phyloP scores from a whole-genome alignment of 805 yeast genomes.

The Maudiozyma turicensis region DNA sequence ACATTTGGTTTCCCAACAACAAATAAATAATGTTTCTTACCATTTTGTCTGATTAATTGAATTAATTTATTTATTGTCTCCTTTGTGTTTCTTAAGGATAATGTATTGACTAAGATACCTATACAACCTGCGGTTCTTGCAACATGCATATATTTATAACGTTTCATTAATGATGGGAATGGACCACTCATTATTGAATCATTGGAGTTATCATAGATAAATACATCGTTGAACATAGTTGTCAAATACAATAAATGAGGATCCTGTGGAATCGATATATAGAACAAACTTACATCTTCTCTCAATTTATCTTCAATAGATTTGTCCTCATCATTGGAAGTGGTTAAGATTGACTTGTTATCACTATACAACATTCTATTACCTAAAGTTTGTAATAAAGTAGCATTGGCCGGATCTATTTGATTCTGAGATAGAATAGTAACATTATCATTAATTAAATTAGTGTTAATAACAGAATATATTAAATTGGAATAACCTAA shows the following conservation, averaged over 20 bases:
- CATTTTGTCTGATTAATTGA: conserved; percentile 56
- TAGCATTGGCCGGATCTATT: neutral
- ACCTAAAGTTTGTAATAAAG: conserved; percentile 26
- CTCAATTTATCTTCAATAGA: conserved; percentile 17
- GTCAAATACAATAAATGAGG: conserved; percentile 70
- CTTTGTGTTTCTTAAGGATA: conserved; percentile 69
- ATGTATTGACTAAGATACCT: conserved; percentile 83
- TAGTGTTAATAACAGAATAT: conserved; percentile 33
- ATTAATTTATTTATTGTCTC: conserved; percentile 53
- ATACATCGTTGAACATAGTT: conserved; percentile 52
- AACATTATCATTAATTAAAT: conserved; percentile 26
- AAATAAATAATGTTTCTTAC: conserved; percentile 85
- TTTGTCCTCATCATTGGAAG: conserved; percentile 7
- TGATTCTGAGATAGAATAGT: conserved; percentile 24
- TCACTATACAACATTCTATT: conserved; percentile 22
- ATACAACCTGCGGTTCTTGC: conserved; percentile 89
- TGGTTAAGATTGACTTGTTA: neutral
- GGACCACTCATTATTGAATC: conserved; percentile 42
- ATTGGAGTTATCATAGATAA: conserved; percentile 38
- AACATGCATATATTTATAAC: conserved; percentile 78
- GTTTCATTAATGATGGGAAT: conserved; percentile 66
- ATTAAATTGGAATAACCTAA: conserved; percentile 30
- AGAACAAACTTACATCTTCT: conserved; percentile 51
- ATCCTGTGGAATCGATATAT: conserved; percentile 62
- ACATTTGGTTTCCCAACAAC: conserved; percentile 98